Evolutionary conservation across 2,329 filamentous ascomycete genomes (phyloP).

Genomic region (Teratosphaeria pseudoeucalypti): DNA sequence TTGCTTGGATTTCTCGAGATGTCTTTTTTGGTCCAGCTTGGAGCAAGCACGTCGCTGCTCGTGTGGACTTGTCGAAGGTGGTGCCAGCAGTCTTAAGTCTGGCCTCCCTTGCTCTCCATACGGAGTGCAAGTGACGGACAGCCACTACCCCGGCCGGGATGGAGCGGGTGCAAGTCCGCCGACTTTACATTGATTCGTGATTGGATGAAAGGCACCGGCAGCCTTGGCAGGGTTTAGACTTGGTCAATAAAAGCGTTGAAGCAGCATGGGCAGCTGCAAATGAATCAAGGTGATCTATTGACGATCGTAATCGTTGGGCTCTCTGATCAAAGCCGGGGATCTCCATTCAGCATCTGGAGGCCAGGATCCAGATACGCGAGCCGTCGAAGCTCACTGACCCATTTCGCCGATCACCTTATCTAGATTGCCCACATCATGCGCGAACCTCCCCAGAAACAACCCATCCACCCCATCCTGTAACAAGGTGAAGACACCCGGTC

Average conservation of each 20-base stretch:
- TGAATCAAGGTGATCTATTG: background rate
- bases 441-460: conserved; percentile 71
- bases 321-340: too few relatives aligned
- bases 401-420: conserved; percentile 64
- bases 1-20: too few relatives aligned
- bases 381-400: background rate
- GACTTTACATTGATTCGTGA: background rate
- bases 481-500: conserved; percentile 61
- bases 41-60: too few relatives aligned
- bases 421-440: conserved; percentile 63
- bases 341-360: background rate
- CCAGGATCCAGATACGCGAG: background rate
- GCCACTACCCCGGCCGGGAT: background rate
- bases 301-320: background rate
- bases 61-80: too few relatives aligned
- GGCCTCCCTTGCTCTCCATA: background rate
- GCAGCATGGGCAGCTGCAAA: background rate
- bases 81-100: too few relatives aligned
- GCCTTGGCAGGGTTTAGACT: background rate
- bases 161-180: background rate
- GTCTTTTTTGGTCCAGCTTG: too few relatives aligned
- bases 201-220: background rate
- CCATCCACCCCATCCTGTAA: conserved; percentile 65
- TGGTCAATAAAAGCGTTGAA: background rate
- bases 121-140: too few relatives aligned